These are phyloP conservation scores for Trichoderma hamatum DNA, from an alignment of 2,329 filamentous ascomycete species.

Conservation along the genomic window DNA sequence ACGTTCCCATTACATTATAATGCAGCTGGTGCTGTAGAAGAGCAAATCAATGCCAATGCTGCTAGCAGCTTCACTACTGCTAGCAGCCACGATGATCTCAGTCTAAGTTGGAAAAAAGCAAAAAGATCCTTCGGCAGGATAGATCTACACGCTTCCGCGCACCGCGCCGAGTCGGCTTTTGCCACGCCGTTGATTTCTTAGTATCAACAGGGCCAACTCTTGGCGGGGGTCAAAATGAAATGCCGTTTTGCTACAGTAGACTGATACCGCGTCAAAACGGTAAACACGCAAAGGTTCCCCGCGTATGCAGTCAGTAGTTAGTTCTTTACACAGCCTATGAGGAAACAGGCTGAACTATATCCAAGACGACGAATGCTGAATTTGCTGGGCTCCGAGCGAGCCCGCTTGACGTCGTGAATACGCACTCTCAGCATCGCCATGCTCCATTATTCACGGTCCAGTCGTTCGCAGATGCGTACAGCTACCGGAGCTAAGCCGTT, in stretches of 20 bases:
- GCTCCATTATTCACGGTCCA: background rate
- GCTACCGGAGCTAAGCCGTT: background rate
- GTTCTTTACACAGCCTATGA: background rate
- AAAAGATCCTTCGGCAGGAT: background rate
- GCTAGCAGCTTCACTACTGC: too few species aligned
- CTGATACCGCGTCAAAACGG: background rate
- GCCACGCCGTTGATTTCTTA: conserved; percentile 14
- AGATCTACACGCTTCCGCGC: conserved; percentile 19
- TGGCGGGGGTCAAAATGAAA: background rate
- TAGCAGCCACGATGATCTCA: background rate
- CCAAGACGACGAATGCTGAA: background rate
- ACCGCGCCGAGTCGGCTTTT: conserved; percentile 15
- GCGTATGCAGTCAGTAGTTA: background rate
- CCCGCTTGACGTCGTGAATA: background rate
- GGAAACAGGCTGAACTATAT: background rate
- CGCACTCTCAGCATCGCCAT: background rate
- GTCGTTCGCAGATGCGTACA: background rate
- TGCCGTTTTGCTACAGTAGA: conserved; percentile 4
- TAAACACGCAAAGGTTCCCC: background rate
- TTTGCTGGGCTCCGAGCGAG: background rate
- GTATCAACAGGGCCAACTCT: background rate
- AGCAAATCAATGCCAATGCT: background rate
- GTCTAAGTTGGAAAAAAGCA: background rate
- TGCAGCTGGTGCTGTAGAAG: background rate
- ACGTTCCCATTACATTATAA: background rate